Conservation (phyloP, 116 monocot species). For the Iris pallida region DNA sequence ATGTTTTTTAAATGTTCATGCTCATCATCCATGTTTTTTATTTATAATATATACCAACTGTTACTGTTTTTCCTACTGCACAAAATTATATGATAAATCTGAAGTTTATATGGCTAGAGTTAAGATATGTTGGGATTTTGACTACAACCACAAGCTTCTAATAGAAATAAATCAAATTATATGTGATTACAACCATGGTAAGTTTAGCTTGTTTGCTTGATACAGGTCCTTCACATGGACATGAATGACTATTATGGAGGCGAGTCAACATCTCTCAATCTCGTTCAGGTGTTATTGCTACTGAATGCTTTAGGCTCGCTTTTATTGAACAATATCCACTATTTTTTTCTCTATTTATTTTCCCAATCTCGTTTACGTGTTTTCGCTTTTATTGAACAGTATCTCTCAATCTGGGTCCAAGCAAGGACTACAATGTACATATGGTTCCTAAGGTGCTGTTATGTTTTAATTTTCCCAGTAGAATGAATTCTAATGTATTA, state of each 20-base stretch:
- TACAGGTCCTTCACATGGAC: no score
- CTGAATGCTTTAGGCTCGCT: background rate
- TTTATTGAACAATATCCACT: background rate
- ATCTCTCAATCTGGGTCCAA: slow-evolving; percentile 36
- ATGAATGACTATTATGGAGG: slow-evolving; percentile 37
- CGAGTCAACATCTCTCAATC: slow-evolving; percentile 31
- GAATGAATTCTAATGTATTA: background rate
- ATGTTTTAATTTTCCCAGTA: background rate
- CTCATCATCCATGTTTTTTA: no score
- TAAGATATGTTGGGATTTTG: no score
- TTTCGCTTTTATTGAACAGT: background rate
- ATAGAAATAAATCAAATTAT: no score
- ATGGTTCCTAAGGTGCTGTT: slow-evolving; percentile 24
- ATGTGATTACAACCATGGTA: no score
- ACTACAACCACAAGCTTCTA: no score
- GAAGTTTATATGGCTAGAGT: no score
- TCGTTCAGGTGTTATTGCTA: slow-evolving; percentile 16
- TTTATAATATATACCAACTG: no score
- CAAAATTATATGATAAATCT: no score
- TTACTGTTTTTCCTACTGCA: no score
- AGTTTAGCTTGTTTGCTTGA: no score
- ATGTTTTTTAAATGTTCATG: no score
- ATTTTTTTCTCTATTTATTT: background rate
- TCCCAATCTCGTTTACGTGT: background rate
- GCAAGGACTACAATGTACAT: slow-evolving; percentile 48